These are phyloP conservation scores for Lodderomyces parapsilosis DNA, from an alignment of 1,139 yeast species.

Conservation along the genomic window DNA sequence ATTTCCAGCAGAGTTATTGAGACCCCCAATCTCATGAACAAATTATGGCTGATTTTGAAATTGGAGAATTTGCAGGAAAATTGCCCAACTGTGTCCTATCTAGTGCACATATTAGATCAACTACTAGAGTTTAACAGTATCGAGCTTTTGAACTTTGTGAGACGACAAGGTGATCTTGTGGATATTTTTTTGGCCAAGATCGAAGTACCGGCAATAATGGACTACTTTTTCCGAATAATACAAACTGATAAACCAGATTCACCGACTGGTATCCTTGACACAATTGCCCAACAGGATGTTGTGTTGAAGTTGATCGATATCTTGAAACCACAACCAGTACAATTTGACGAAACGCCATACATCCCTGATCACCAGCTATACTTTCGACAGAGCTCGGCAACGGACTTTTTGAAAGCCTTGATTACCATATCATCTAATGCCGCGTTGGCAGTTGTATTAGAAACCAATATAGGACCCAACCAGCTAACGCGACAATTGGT, in stretches of 20 bases:
- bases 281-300: conserved; percentile 49
- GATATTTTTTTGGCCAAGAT: conserved; percentile 54
- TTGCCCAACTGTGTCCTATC: conserved; percentile 40
- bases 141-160: conserved; percentile 51
- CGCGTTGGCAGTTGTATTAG: conserved; percentile 46
- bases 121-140: conserved; percentile 47
- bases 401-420: conserved; percentile 91
- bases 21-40: conserved; percentile 40
- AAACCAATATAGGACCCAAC: conserved; percentile 50
- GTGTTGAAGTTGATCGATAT: conserved; percentile 53
- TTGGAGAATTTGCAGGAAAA: conserved; percentile 39
- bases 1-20: conserved; percentile 46
- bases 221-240: conserved; percentile 55
- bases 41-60: conserved; percentile 42
- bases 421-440: conserved; percentile 85
- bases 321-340: conserved; percentile 45
- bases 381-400: conserved; percentile 87
- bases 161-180: conserved; percentile 51
- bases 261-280: conserved; percentile 61
- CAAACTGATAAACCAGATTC: conserved; percentile 66
- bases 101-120: conserved; percentile 46
- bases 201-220: conserved; percentile 58
- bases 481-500: conserved; percentile 47
- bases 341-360: conserved; percentile 21
- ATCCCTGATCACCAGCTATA: conserved; percentile 39